These are phyloP conservation scores for Chlorophyllum brunneum DNA, from an alignment of 768 basidiomycete species.

Conservation along the genomic window DNA sequence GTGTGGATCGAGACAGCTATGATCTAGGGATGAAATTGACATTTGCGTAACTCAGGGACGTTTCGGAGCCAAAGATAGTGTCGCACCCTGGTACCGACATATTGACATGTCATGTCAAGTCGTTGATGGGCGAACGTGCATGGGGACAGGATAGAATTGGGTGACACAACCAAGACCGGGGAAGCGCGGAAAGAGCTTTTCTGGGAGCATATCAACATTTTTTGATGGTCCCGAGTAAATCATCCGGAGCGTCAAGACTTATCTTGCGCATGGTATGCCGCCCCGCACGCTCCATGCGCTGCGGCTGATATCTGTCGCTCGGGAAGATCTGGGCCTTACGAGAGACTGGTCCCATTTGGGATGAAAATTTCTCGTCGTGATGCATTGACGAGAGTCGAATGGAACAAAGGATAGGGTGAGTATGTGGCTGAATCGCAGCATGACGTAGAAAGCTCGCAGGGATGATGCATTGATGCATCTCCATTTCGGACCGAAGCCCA, in stretches of 20 bases:
- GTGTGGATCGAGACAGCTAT: not conserved
- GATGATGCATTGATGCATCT: not conserved
- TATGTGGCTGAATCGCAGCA: not conserved
- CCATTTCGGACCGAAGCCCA: conserved; percentile 4
- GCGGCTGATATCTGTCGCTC: not conserved
- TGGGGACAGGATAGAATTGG: not conserved
- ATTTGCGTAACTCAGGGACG: conserved; percentile 4
- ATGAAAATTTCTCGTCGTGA: not conserved
- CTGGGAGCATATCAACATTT: not conserved
- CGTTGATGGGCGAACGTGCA: not conserved
- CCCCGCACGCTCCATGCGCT: too few relatives aligned
- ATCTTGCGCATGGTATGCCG: not conserved
- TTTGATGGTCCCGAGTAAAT: conserved; percentile 9
- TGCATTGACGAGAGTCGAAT: not conserved
- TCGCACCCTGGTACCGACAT: conserved; percentile 4
- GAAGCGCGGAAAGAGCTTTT: not conserved
- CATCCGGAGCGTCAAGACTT: not conserved
- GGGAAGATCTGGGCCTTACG: not conserved
- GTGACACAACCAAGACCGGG: not conserved
- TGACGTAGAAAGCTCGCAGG: not conserved
- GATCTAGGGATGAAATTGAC: not conserved
- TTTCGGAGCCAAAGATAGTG: not conserved
- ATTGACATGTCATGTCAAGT: conserved; percentile 9
- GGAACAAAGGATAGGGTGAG: not conserved
- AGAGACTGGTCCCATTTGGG: not conserved